phyloP scores from a whole-genome alignment of 1,284 basidiomycete genomes.

The Veloporphyrellus conicus region DNA sequence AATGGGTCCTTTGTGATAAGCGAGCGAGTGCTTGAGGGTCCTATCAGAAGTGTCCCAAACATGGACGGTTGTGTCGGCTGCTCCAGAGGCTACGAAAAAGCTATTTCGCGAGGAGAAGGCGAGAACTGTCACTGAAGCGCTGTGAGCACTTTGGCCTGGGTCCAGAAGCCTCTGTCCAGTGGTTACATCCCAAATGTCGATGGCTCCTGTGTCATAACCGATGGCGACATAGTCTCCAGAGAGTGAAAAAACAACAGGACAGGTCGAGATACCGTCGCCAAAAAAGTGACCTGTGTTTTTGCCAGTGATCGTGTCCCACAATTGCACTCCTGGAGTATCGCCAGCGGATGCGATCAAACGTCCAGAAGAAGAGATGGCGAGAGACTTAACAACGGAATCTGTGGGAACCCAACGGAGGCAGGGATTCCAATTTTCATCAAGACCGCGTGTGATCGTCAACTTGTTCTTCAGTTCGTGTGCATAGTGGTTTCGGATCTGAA shows the following conservation, averaged over 20 bases:
- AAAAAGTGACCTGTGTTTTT: conserved; percentile 13
- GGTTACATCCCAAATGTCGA: conserved; percentile 23
- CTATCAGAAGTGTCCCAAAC: conserved; percentile 12
- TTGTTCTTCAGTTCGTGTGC: conserved; percentile 12
- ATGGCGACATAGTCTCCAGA: conserved; percentile 20
- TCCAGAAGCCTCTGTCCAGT: conserved; percentile 16
- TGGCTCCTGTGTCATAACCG: conserved; percentile 16
- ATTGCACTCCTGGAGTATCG: conserved; percentile 15
- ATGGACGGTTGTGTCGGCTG: conserved; percentile 13
- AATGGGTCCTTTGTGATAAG: conserved; percentile 13
- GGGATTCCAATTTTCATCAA: conserved; percentile 16
- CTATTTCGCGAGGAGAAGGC: conserved; percentile 13
- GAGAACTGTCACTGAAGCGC: conserved; percentile 8
- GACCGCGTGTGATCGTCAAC: conserved; percentile 12
- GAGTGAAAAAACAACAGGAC: conserved; percentile 23
- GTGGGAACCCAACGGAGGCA: conserved; percentile 16
- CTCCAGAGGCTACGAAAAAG: conserved; percentile 15
- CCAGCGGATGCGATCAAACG: conserved; percentile 20
- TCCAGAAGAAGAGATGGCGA: conserved; percentile 18
- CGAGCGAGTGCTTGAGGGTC: conserved; percentile 5
- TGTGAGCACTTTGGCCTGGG: conserved; percentile 1
- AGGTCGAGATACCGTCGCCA: conserved; percentile 6
- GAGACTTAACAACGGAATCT: conserved; percentile 9
- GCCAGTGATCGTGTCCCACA: conserved; percentile 22
- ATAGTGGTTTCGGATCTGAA: conserved; percentile 16